Base-by-base conservation (phyloP, 768 basidiomycete species). In the Pholiota conissans region DNA sequence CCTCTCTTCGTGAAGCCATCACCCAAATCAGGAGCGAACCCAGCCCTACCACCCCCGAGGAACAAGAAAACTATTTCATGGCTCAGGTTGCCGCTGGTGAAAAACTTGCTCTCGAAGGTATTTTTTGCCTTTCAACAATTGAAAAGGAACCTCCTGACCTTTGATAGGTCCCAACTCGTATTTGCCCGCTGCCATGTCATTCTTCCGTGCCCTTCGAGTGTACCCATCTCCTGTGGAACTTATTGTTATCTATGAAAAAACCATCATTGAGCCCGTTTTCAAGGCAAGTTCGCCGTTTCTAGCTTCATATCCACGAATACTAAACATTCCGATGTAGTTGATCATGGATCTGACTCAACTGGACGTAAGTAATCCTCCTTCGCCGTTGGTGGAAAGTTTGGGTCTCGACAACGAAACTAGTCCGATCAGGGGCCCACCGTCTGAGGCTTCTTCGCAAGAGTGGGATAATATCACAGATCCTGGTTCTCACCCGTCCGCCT, bases 221-320 rank as follows among this genome's bases (percentile, higher is more conserved):
- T 99, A 99, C 76, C 97, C 97, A 49, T 86, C 91, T 28, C 93
- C 95, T 0, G 85, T 93, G 29, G 97, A 98, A 73, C 84, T 98
- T 64, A 89, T 99, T 65, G 85, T 90, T 72, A 95, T 98, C 60
- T 96, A 97, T 67, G 87, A 98, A 75, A 90, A 90, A 74, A 95
- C 93, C 30, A 85, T 96, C 28, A 90, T 93, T 2, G 81, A 84
- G 26, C 80, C 86, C 34, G 78, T 94, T 49, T 93, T 93, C 76
- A 90, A 92, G 76, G 89, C 88, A 55, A 29, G 75, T 72, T 9
- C 24, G 29, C 13, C 28, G 14, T 50, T 55, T 52, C 14, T 30
- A 42, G 51, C 51, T 28, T 26, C 29, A 30, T 30, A n/a, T 39
- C 28, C n/a, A 48, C 48, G 35, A 3, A 37, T 27, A 35, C 45